A percentile compares a stretch with the other conserved stretches of the same genome.
These are phyloP conservation scores for Coriaria nepalensis DNA, from an alignment of 306 rosid species.

Conservation along the genomic window DNA sequence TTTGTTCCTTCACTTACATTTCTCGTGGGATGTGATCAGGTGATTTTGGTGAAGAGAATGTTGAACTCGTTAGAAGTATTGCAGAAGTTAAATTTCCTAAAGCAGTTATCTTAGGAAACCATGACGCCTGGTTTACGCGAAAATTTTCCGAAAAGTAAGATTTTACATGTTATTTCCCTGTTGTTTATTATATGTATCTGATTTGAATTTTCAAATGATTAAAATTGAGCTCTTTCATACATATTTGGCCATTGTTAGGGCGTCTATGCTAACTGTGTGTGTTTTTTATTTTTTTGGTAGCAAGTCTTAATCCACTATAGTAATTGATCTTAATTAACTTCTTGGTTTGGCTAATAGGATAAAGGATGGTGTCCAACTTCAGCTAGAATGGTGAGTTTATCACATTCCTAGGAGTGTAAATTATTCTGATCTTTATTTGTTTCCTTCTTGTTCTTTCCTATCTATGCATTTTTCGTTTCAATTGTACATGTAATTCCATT, in stretches of 20 bases:
- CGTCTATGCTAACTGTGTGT: too few relatives aligned
- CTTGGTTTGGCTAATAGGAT: conserved; percentile 38
- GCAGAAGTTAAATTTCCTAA: conserved; percentile 60
- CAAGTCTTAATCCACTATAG: too few relatives aligned
- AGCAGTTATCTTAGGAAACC: conserved; percentile 81
- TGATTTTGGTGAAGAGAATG: conserved; percentile 92
- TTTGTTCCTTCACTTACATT: conserved; percentile 8
- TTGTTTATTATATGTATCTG: conserved; percentile 7
- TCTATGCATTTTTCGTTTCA: too few relatives aligned
- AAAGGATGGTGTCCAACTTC: conserved; percentile 83
- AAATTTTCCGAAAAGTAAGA: conserved; percentile 68
- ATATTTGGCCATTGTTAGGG: too few relatives aligned
- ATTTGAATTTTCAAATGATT: too few relatives aligned
- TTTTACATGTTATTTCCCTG: conserved; percentile 13
- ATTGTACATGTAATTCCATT: too few relatives aligned
- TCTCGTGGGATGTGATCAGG: conserved; percentile 28
- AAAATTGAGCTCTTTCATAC: too few relatives aligned
- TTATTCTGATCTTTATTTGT: conserved; percentile 18
- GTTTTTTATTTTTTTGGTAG: too few relatives aligned
- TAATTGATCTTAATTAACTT: conserved; percentile 20
- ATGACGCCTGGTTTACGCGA: conserved; percentile 80
- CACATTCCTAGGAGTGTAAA: conserved; percentile 11
- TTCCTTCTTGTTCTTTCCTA: too few relatives aligned
- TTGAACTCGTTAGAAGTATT: conserved; percentile 63
- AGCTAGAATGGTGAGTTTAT: conserved; percentile 77